Evolutionary conservation across 805 yeast species (phyloP).

Genomic region (Saccharomycopsis microspora): DNA sequence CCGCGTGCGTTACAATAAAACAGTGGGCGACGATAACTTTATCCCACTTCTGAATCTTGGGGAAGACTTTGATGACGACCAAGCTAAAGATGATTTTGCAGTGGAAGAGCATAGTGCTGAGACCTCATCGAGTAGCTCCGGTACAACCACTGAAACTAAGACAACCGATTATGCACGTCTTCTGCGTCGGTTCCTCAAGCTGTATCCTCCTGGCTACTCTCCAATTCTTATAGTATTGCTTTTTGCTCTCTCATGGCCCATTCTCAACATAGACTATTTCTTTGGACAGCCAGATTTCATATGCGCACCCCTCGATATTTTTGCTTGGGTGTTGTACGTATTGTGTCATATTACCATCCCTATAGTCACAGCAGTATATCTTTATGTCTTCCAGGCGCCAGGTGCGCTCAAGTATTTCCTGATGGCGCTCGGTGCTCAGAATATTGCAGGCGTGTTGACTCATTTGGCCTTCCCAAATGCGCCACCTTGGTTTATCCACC

Average conservation of each 20-base stretch:
- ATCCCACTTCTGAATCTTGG: background rate
- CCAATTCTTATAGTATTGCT: constrained; percentile 28
- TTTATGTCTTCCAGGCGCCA: constrained; percentile 58
- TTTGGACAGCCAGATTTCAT: constrained; percentile 29
- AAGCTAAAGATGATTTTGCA: background rate
- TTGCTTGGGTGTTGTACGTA: constrained; percentile 55
- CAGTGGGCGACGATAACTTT: background rate
- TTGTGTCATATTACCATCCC: constrained; percentile 51
- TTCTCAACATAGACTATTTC: constrained; percentile 34
- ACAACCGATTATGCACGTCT: background rate
- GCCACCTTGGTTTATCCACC: constrained; percentile 63
- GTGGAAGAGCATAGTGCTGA: background rate
- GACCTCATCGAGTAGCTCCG: background rate
- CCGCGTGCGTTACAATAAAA: background rate
- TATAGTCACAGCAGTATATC: constrained; percentile 46
- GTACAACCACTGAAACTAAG: background rate
- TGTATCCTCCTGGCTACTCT: constrained; percentile 14
- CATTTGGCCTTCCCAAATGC: constrained; percentile 58
- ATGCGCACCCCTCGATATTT: constrained; percentile 35
- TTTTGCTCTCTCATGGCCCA: constrained; percentile 34
- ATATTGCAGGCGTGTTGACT: constrained; percentile 46
- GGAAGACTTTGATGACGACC: background rate
- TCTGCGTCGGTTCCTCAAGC: background rate
- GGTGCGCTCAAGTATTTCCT: constrained; percentile 46
- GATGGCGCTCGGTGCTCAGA: constrained; percentile 47